Evolutionary conservation across 2,329 filamentous ascomycete genomes (phyloP).

Genomic region (Neocatenulostroma microsporum): DNA sequence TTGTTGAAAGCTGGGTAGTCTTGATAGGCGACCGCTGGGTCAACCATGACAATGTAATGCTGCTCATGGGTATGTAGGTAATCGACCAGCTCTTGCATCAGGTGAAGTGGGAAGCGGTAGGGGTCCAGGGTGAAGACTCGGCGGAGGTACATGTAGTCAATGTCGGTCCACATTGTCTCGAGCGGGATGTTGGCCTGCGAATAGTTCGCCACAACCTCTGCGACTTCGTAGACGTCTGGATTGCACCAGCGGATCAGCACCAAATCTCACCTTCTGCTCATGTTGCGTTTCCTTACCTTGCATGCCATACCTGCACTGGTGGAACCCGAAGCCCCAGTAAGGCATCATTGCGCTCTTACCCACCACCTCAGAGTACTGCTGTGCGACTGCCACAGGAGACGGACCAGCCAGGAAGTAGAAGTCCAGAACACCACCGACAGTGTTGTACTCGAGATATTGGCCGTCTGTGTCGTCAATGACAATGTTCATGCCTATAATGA

Average conservation of each 20-base stretch:
- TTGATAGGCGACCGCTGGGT: slow-evolving; percentile 50
- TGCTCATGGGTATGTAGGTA: slow-evolving; percentile 43
- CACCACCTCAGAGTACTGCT: slow-evolving; percentile 45
- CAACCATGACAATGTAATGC: slow-evolving; percentile 58
- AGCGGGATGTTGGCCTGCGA: slow-evolving; percentile 57
- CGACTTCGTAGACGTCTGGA: slow-evolving; percentile 55
- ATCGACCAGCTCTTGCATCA: slow-evolving; percentile 55
- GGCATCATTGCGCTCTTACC: slow-evolving; percentile 44
- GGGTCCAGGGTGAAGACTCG: slow-evolving; percentile 59
- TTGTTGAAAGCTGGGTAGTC: slow-evolving; percentile 53
- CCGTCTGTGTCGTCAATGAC: slow-evolving; percentile 58
- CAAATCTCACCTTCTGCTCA: no score
- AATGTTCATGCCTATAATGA: slow-evolving; percentile 70
- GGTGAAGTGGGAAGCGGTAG: slow-evolving; percentile 52
- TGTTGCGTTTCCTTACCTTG: slow-evolving; percentile 45
- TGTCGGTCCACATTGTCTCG: slow-evolving; percentile 50
- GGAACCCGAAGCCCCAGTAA: slow-evolving; percentile 48
- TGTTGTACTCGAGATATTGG: slow-evolving; percentile 73
- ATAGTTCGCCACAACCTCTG: slow-evolving; percentile 59
- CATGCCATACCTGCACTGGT: slow-evolving; percentile 45
- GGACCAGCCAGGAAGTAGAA: slow-evolving; percentile 47
- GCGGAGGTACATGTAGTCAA: slow-evolving; percentile 37
- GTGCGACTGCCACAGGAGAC: slow-evolving; percentile 39
- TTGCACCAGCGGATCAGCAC: no score
- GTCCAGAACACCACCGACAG: slow-evolving; percentile 67